A percentile compares a stretch with the other conserved stretches of the same genome.
Conservation (phyloP, 495 filamentous ascomycete species). For the Penicillium paradoxum region DNA sequence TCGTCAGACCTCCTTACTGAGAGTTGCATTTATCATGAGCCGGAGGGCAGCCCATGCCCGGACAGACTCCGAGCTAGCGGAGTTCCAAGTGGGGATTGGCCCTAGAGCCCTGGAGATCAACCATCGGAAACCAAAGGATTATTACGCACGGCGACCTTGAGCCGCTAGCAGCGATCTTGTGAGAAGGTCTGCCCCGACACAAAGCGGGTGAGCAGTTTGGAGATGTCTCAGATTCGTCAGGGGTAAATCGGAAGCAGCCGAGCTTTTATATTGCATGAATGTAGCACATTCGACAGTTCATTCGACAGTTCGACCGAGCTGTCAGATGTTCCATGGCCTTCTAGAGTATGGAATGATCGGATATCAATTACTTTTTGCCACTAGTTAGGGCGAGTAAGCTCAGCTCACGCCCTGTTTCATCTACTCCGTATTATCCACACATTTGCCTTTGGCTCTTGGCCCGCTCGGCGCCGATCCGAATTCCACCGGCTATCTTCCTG, state of each 20-base stretch:
- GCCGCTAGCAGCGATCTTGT: conserved; percentile 21
- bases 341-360: too few relatives aligned
- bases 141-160: conserved; percentile 8
- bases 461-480: background rate
- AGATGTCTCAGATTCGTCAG: conserved; percentile 2
- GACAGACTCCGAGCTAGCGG: background rate
- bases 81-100: background rate
- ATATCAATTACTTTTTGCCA: too few relatives aligned
- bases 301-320: background rate
- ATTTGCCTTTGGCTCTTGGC: background rate
- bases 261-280: background rate
- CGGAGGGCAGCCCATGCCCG: too few relatives aligned
- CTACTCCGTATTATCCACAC: background rate
- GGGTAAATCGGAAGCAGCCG: background rate
- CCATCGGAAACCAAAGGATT: conserved; percentile 5
- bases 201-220: background rate
- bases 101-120: conserved; percentile 1
- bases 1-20: background rate
- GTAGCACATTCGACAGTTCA: background rate
- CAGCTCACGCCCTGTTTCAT: too few relatives aligned
- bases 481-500: background rate
- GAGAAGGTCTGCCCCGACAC: background rate
- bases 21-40: background rate
- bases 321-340: too few relatives aligned
- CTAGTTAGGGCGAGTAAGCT: too few relatives aligned